Evolutionary conservation across 306 rosid species (phyloP).

Genomic region (Alnus glutinosa): DNA sequence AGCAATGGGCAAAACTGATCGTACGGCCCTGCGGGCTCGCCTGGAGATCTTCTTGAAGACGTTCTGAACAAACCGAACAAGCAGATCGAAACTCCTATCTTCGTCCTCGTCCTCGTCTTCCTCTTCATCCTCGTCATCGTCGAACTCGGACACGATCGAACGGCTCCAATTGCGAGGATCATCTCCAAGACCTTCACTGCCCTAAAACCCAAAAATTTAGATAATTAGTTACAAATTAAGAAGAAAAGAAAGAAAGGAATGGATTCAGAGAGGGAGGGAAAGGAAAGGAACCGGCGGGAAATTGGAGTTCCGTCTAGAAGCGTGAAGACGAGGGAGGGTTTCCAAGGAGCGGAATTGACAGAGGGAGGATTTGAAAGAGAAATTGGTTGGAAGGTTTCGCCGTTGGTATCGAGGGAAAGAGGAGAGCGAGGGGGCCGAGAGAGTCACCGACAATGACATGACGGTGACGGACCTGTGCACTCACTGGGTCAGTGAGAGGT

Average conservation of each 20-base stretch:
- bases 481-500: background rate
- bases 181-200: constrained; percentile 33
- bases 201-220: constrained; percentile 40
- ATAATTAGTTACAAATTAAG: background rate
- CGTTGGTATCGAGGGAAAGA: constrained; percentile 14
- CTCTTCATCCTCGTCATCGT: constrained; percentile 42
- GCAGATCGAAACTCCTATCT: constrained; percentile 72
- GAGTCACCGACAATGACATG: constrained; percentile 43
- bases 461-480: background rate
- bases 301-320: constrained; percentile 48
- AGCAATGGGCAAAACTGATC: constrained; percentile 71
- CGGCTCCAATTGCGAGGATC: constrained; percentile 62
- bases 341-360: constrained; percentile 8
- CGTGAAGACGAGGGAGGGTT: constrained; percentile 30
- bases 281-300: constrained; percentile 43
- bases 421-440: constrained; percentile 9
- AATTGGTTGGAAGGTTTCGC: background rate
- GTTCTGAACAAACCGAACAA: constrained; percentile 64
- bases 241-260: background rate
- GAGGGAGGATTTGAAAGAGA: constrained; percentile 12
- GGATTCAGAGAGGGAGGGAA: background rate
- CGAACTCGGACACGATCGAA: constrained; percentile 33
- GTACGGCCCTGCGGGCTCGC: constrained; percentile 64
- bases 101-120: constrained; percentile 57
- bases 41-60: constrained; percentile 64